phyloP scores from a whole-genome alignment of 768 basidiomycete genomes.

The Krasilnikovozyma curviuscula region DNA sequence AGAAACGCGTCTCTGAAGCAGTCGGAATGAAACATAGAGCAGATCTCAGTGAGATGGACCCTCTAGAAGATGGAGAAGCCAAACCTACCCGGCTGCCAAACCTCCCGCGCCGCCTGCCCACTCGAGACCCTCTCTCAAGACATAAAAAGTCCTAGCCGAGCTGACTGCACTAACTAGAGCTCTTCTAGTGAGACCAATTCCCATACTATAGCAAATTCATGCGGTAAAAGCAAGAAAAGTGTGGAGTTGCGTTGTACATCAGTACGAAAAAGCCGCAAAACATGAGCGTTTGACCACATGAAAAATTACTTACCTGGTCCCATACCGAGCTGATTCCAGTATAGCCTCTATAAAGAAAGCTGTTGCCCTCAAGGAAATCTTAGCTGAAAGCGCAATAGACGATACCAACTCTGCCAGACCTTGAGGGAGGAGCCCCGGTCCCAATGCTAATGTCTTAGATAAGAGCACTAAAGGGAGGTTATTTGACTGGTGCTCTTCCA shows the following conservation, averaged over 20 bases:
- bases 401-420: constrained; percentile 26
- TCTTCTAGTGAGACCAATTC: constrained; percentile 22
- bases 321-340: constrained; percentile 19
- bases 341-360: constrained; percentile 27
- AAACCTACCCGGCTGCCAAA: no score
- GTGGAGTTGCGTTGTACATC: no score
- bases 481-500: no score
- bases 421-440: constrained; percentile 23
- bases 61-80: background rate
- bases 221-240: no score
- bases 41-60: background rate
- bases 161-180: constrained; percentile 25
- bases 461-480: constrained; percentile 5
- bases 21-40: background rate
- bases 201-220: no score
- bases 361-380: constrained; percentile 19
- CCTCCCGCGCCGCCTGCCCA: constrained; percentile 17
- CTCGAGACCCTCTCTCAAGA: constrained; percentile 17
- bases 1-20: constrained; percentile 20
- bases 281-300: no score
- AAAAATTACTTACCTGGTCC: no score
- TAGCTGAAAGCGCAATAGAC: constrained; percentile 21
- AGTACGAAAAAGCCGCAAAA: no score
- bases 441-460: constrained; percentile 6
- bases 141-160: constrained; percentile 23